phyloP scores from a whole-genome alignment of 371 early-diverging fungal genomes.

The Thermomucor indicae-seudaticae region DNA sequence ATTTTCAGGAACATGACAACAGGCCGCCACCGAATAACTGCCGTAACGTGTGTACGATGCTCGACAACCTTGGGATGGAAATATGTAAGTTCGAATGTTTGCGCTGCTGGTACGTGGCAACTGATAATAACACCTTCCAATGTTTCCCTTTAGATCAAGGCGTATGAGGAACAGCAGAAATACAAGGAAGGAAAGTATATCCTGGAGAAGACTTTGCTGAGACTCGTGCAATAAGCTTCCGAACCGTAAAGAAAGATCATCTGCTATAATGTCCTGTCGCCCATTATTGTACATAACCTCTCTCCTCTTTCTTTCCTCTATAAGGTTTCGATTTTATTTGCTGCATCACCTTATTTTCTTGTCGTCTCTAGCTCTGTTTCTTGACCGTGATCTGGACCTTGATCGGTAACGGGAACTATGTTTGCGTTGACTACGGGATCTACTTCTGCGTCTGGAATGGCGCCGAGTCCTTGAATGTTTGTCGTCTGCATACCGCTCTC shows the following conservation, averaged over 20 bases:
- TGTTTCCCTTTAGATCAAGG: constrained; percentile 66
- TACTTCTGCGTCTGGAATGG: too few relatives aligned
- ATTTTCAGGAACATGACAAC: constrained; percentile 60
- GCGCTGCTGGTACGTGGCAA: neutral
- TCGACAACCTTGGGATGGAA: constrained; percentile 65
- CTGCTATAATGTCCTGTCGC: too few relatives aligned
- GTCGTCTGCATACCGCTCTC: too few relatives aligned
- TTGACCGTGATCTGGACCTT: neutral
- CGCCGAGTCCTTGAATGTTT: too few relatives aligned
- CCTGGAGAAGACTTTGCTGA: constrained; percentile 43
- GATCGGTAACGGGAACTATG: neutral
- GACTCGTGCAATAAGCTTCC: constrained; percentile 3
- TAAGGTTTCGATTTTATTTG: too few relatives aligned
- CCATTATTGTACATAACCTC: too few relatives aligned
- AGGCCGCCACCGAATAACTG: constrained; percentile 66
- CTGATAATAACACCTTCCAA: neutral
- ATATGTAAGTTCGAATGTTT: constrained; percentile 52
- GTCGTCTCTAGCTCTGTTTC: too few relatives aligned
- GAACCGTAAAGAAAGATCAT: too few relatives aligned
- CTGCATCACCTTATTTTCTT: too few relatives aligned
- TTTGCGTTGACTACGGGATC: neutral
- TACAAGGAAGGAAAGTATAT: constrained; percentile 81
- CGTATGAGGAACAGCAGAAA: constrained; percentile 68
- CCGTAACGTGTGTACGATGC: constrained; percentile 58
- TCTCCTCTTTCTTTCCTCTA: too few relatives aligned